A percentile compares a stretch with the other conserved stretches of the same genome.
Evolutionary conservation across 1,139 yeast species (phyloP).

Genomic region (Saccharomyces hybrid): DNA sequence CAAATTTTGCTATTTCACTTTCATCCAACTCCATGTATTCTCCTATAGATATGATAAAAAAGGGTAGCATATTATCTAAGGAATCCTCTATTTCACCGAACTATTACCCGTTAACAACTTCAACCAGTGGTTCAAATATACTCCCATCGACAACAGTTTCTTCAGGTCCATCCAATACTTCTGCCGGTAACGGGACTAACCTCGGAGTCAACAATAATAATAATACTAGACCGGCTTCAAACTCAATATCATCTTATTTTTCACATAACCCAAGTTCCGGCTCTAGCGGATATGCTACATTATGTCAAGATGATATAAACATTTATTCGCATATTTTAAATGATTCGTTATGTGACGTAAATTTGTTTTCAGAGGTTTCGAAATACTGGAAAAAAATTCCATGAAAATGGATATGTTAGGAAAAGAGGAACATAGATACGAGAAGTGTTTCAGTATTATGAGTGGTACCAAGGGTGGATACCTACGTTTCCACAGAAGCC

Average conservation of each 20-base stretch:
- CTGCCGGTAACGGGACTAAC: constrained; percentile 10
- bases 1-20: constrained; percentile 3
- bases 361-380: constrained; percentile 16
- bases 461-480: constrained; percentile 30
- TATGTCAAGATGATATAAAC: constrained; percentile 26
- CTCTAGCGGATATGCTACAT: constrained; percentile 13
- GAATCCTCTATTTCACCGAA: neutral
- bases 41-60: neutral
- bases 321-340: constrained; percentile 24
- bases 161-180: neutral
- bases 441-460: constrained; percentile 21
- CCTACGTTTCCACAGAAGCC: constrained; percentile 17
- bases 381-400: constrained; percentile 13
- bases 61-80: neutral
- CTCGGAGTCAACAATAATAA: neutral
- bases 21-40: constrained; percentile 6
- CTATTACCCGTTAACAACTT: neutral
- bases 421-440: constrained; percentile 11
- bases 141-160: neutral
- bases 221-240: constrained; percentile 15
- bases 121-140: neutral
- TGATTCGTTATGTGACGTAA: constrained; percentile 15
- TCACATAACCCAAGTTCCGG: constrained; percentile 14
- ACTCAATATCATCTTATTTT: constrained; percentile 23
- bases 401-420: neutral